Base-by-base conservation (phyloP, 768 basidiomycete genomes). In the Tulasnella calospora region DNA sequence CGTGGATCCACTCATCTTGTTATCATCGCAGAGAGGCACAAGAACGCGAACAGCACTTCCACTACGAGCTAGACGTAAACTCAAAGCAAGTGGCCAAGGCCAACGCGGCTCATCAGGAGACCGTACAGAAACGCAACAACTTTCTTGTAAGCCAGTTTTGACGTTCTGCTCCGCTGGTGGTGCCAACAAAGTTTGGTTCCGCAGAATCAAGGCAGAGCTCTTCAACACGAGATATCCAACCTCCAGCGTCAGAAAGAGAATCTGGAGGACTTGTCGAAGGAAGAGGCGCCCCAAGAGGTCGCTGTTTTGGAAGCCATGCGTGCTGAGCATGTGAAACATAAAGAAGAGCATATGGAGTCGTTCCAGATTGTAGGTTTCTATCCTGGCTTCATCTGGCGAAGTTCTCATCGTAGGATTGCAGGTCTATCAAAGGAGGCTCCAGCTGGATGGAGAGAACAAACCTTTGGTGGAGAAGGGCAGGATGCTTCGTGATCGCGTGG, bases 211-310 rank as follows among this genome's bases (percentile, higher is more conserved):
- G 41, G 75, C 19, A 46, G 44, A 33, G 35, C 13, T 9, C 4
- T 78, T n/a, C 38, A 72, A 6, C 0, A 41, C 3, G 27, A 75
- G 23, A 79, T 74, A 46, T 30, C n/a, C 35, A 3, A n/a, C 23
- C 71, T 74, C 40, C 76, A 47, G 51, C 30, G 44, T 3, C 15
- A 69, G 36, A 73, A 75, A 38, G 44, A 61, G 23, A 27, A 46
- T 21, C 33, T 81, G 19, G 40, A 80, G 67, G 61, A 77, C 17
- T 91, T 92, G 79, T 87, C 88, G 17, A 92, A 91, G 78, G 91
- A 92, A 27, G 91, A 92, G 17, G 85, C 92, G 83, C 91, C 92
- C 1, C 88, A 88, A 9, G 87, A 88, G 81, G 85, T 92, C n/a
- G 85, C 87, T 30, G 88, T 87, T 19, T 84, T 92, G 81, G 92